These are phyloP conservation scores for Xerophyta viscosa DNA, from an alignment of 106 monocot genomes.

Conservation along the genomic window DNA sequence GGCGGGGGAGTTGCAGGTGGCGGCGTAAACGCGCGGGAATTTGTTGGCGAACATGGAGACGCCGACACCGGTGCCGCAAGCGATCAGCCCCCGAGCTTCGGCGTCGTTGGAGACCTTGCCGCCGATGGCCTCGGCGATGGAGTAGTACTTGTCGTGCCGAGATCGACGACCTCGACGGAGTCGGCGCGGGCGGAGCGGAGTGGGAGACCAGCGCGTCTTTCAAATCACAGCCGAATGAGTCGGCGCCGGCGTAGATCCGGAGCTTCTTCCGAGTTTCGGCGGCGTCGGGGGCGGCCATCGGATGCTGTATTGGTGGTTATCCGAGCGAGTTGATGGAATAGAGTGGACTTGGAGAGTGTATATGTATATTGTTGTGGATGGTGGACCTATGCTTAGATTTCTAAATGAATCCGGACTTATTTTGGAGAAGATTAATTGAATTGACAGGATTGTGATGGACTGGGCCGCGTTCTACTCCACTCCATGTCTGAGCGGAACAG, in stretches of 20 bases:
- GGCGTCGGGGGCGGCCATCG: too few relatives aligned
- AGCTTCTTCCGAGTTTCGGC: too few relatives aligned
- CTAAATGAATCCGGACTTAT: too few relatives aligned
- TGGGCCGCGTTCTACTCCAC: too few relatives aligned
- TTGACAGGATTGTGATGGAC: too few relatives aligned
- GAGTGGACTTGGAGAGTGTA: too few relatives aligned
- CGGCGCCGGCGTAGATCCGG: constrained; percentile 62
- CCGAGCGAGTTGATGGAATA: too few relatives aligned
- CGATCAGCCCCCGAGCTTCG: constrained; percentile 58
- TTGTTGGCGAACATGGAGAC: constrained; percentile 96
- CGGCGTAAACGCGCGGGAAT: constrained; percentile 73
- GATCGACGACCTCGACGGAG: constrained; percentile 46
- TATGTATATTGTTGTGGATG: too few relatives aligned
- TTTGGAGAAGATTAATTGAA: too few relatives aligned
- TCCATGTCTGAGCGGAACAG: too few relatives aligned
- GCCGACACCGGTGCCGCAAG: constrained; percentile 85
- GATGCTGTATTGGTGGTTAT: too few relatives aligned
- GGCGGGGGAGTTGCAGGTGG: constrained; percentile 54
- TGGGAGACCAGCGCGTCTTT: constrained; percentile 59
- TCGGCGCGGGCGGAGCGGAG: constrained; percentile 50
- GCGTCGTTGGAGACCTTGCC: constrained; percentile 31
- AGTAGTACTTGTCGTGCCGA: constrained; percentile 80
- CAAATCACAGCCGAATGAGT: constrained; percentile 56
- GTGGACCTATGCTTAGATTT: too few relatives aligned
- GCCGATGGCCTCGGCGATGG: constrained; percentile 44